These are phyloP conservation scores for Acacia confusa DNA, from an alignment of 306 rosid genomes.

Conservation along the genomic window DNA sequence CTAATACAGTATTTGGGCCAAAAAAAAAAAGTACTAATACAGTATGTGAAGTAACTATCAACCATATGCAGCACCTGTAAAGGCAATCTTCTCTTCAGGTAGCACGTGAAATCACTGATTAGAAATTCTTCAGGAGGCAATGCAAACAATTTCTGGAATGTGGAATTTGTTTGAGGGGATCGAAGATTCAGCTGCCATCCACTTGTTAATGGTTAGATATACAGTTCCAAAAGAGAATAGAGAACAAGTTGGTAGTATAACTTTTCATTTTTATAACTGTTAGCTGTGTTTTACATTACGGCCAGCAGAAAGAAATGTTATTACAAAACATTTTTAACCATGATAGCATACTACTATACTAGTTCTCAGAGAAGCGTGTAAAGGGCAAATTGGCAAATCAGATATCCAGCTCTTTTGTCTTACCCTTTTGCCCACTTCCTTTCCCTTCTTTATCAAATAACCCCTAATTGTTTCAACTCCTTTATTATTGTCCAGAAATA, in stretches of 20 bases:
- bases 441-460: conserved; percentile 82
- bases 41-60: conserved; percentile 10
- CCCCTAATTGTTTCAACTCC: conserved; percentile 84
- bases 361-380: not conserved
- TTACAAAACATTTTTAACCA: not conserved
- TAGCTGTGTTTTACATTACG: not conserved
- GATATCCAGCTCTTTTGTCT: conserved; percentile 4
- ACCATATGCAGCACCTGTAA: conserved; percentile 57
- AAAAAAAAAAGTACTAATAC: not conserved
- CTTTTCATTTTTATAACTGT: not conserved
- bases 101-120: conserved; percentile 75
- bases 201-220: conserved; percentile 33
- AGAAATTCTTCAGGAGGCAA: conserved; percentile 95
- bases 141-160: conserved; percentile 81
- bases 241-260: not conserved
- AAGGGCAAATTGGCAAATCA: not conserved
- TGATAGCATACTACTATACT: not conserved
- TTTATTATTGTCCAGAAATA: conserved; percentile 74
- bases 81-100: conserved; percentile 71
- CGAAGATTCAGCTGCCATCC: conserved; percentile 62
- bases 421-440: conserved; percentile 97
- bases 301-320: not conserved
- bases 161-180: conserved; percentile 86
- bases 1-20: not conserved
- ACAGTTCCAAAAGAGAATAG: conserved; percentile 9